These are phyloP conservation scores for Gossypium bickii DNA, from an alignment of 345 rosid genomes.

Conservation along the genomic window DNA sequence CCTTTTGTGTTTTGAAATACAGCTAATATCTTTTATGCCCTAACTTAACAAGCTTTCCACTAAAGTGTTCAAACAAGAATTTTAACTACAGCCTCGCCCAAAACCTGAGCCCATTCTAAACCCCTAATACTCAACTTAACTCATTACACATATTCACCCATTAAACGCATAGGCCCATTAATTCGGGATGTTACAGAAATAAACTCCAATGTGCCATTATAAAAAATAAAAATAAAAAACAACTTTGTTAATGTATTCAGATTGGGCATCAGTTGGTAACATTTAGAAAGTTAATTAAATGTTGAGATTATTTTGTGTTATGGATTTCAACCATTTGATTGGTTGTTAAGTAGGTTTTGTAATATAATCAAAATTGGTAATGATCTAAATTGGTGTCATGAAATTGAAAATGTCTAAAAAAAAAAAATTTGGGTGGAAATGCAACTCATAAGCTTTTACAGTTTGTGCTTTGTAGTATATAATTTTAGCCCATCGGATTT, in stretches of 20 bases:
- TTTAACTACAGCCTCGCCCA: no score
- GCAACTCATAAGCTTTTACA: not conserved
- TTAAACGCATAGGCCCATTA: no score
- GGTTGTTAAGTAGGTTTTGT: not conserved
- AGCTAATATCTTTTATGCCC: no score
- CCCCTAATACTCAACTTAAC: no score
- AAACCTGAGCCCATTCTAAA: no score
- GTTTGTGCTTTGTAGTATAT: not conserved
- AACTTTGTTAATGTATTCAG: slow-evolving; percentile 5
- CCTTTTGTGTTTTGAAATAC: no score
- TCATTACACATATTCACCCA: no score
- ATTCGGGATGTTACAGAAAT: no score
- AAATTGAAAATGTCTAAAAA: not conserved
- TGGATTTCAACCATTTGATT: not conserved
- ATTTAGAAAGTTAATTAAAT: not conserved
- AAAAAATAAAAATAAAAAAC: no score
- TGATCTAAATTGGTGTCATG: not conserved
- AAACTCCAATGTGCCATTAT: not conserved
- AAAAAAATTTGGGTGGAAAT: not conserved
- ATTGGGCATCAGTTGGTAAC: not conserved
- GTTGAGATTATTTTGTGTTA: not conserved
- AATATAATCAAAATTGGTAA: not conserved
- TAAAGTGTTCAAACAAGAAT: no score
- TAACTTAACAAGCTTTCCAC: no score
- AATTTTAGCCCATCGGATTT: not conserved